Conservation (phyloP, 805 yeast species). For the Starmerella vitae region DNA sequence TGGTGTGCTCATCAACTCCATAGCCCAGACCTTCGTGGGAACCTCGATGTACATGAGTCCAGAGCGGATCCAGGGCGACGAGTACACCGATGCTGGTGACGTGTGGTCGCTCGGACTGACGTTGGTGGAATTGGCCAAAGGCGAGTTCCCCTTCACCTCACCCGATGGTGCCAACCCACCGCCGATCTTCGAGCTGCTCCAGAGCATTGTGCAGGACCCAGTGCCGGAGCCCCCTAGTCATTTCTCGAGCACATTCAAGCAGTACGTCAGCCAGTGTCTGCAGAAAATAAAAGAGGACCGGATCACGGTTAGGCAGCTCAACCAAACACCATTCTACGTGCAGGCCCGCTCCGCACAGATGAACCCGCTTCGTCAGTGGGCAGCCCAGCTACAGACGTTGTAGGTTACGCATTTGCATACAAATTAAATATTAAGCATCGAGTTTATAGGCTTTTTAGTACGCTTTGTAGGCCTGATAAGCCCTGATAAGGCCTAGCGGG, state of each 20-base stretch:
- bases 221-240: conserved; percentile 57
- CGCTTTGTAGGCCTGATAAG: conserved; percentile 39
- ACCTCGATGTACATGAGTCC: conserved; percentile 97
- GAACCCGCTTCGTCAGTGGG: conserved; percentile 13
- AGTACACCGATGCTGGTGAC: conserved; percentile 88
- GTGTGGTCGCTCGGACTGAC: conserved; percentile 94
- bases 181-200: conserved; percentile 67
- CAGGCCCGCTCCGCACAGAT: background rate
- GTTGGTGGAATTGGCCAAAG: conserved; percentile 78
- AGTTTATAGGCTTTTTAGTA: conserved; percentile 25
- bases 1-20: conserved; percentile 78
- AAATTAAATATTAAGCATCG: no score
- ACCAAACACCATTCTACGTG: conserved; percentile 28
- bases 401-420: no score
- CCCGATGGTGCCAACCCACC: conserved; percentile 13
- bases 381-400: conserved; percentile 5
- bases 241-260: conserved; percentile 38
- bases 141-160: conserved; percentile 44
- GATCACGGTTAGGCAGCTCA: conserved; percentile 58
- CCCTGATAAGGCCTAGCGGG: conserved; percentile 46
- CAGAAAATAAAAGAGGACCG: conserved; percentile 54
- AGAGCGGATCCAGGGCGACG: conserved; percentile 89
- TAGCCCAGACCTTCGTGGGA: conserved; percentile 96
- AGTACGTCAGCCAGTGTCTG: conserved; percentile 62
- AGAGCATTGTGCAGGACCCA: conserved; percentile 83